phyloP scores from a whole-genome alignment of 2,329 filamentous ascomycete genomes.

The Claviceps humidiphila region DNA sequence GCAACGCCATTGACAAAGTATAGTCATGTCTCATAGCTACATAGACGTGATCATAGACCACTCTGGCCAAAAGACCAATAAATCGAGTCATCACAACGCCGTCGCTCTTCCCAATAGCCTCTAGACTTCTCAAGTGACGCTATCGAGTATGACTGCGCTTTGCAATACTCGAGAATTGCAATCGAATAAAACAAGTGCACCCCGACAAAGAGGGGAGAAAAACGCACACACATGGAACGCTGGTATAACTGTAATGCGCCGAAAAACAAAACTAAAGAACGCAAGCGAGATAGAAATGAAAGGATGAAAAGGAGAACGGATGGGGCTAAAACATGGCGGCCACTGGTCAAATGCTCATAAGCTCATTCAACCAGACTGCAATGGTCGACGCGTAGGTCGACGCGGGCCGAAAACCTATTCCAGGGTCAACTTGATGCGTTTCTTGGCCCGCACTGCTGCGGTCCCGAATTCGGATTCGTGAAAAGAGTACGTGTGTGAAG shows the following conservation, averaged over 20 bases:
- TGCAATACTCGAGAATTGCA: not conserved
- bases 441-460: not conserved
- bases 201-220: not conserved
- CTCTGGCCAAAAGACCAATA: not conserved
- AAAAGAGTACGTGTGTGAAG: not conserved
- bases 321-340: not conserved
- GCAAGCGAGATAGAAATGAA: not conserved
- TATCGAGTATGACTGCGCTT: constrained; percentile 3
- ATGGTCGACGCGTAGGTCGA: constrained; percentile 1
- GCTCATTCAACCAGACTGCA: constrained; percentile 2
- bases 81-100: constrained; percentile 6
- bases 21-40: constrained; percentile 1
- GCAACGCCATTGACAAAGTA: constrained; percentile 1
- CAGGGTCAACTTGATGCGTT: constrained; percentile 7
- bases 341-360: not conserved
- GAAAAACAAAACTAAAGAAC: not conserved
- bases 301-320: not conserved
- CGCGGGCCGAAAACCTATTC: constrained; percentile 9
- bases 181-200: not conserved
- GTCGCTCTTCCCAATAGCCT: constrained; percentile 2
- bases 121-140: constrained; percentile 14
- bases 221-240: constrained; percentile 4
- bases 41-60: not conserved
- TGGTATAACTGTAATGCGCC: constrained; percentile 8
- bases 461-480: not conserved